These are phyloP conservation scores for Schwanniomyces sp. DNA, from an alignment of 805 yeast species.

Conservation along the genomic window DNA sequence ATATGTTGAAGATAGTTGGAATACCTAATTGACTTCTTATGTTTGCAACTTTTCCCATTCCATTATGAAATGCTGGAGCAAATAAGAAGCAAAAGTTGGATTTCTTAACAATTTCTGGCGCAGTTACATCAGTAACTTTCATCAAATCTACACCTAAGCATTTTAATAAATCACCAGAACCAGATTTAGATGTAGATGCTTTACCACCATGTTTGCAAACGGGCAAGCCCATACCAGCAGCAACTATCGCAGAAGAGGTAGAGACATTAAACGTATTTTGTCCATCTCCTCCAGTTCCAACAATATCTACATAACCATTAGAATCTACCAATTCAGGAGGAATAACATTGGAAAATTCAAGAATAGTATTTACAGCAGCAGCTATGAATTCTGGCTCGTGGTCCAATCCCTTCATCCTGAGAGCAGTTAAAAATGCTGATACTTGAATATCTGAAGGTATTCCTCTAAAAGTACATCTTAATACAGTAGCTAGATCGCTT, in stretches of 20 bases:
- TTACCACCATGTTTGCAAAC: constrained; percentile 98
- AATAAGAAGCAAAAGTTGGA: constrained; percentile 67
- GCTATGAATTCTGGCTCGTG: constrained; percentile 81
- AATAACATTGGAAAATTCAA: constrained; percentile 63
- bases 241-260: constrained; percentile 91
- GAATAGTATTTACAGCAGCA: constrained; percentile 76
- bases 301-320: constrained; percentile 76
- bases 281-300: constrained; percentile 99
- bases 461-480: constrained; percentile 59
- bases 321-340: constrained; percentile 42
- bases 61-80: constrained; percentile 94
- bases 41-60: constrained; percentile 79
- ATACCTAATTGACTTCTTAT: constrained; percentile 79
- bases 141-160: constrained; percentile 81
- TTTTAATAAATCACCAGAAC: constrained; percentile 86
- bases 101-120: constrained; percentile 56
- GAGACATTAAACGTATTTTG: constrained; percentile 96
- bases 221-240: constrained; percentile 80
- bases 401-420: constrained; percentile 74
- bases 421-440: constrained; percentile 76
- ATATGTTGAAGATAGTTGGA: constrained; percentile 89
- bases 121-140: constrained; percentile 61
- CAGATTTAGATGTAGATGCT: constrained; percentile 90
- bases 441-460: constrained; percentile 67
- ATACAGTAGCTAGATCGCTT: constrained; percentile 61